Evolutionary conservation across 2,329 filamentous ascomycete species (phyloP).

Genomic region (Reticulascus tulasneorum): DNA sequence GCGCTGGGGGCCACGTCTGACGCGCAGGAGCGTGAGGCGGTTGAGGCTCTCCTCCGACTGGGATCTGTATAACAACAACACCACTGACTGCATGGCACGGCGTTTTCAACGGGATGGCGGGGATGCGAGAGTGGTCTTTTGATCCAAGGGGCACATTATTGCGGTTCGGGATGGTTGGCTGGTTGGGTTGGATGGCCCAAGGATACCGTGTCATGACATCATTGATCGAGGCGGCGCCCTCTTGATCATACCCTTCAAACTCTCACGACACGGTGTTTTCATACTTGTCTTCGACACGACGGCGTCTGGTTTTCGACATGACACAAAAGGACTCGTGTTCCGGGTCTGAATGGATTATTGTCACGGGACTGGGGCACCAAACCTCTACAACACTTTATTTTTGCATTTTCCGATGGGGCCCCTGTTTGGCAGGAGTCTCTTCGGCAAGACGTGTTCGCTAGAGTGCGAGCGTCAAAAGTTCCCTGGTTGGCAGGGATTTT

Average conservation of each 20-base stretch:
- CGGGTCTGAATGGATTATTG: conserved; percentile 13
- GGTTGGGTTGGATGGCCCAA: conserved; percentile 19
- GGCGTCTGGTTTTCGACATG: conserved; percentile 11
- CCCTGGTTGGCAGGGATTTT: too few relatives aligned
- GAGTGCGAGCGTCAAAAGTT: too few relatives aligned
- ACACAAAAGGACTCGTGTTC: conserved; percentile 12
- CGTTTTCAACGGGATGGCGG: conserved; percentile 36
- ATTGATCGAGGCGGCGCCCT: conserved; percentile 27
- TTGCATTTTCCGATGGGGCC: conserved; percentile 2
- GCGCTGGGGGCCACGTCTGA: conserved; percentile 51
- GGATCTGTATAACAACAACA: conserved; percentile 70
- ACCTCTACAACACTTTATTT: conserved; percentile 9
- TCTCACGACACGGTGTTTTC: conserved; percentile 26
- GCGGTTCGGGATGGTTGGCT: conserved; percentile 5
- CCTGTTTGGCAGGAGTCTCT: conserved; percentile 1
- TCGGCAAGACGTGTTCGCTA: too few relatives aligned
- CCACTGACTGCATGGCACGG: conserved; percentile 45
- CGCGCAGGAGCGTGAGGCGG: conserved; percentile 74
- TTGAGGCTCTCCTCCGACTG: conserved; percentile 76
- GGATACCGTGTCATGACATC: conserved; percentile 25
- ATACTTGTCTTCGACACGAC: conserved; percentile 12
- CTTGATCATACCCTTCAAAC: conserved; percentile 20
- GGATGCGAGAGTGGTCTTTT: conserved; percentile 9
- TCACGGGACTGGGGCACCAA: conserved; percentile 11
- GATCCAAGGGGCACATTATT: conserved; percentile 6